Base-by-base conservation (phyloP, 768 basidiomycete genomes). In the Hygrocybe coccinea region DNA sequence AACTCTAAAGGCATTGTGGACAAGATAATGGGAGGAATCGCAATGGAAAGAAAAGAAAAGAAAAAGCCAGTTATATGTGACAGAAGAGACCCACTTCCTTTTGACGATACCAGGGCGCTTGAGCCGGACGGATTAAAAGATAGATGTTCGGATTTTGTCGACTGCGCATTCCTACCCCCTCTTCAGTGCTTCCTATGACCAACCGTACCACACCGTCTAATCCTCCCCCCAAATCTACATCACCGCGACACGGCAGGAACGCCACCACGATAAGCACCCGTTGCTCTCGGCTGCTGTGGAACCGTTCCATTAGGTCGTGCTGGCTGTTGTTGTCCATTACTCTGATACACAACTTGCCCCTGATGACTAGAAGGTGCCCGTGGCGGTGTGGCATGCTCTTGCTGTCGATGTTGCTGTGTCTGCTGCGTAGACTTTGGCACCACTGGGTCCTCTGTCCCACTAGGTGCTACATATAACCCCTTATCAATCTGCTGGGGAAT, bases 401-500 rank as follows among this genome's bases (percentile, higher is more conserved):
- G 69, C 36, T 66, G 69, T 39, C 65, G 65, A 34, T 62, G 64
- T 46, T 61, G 64, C 48, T 63, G 67, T 22, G 47, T 49, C 50
- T 57, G 56, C 51, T 65, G 62, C 47, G 55, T 59, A 56, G 69
- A 68, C 58, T 65, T 63, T 54, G 67, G 69, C 43, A 67, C 67
- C 49, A 68, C 60, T 56, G 76, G 74, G 55, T 78, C 79, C 47
- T 78, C 76, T 10, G 75, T 66, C 1, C 75, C 69, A 50, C 77
- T 74, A 1, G 94, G 95, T 8, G 94, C 88, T 54, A 99, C 95
- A 71, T 99, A 98, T 56, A 99, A 74, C 4, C 85, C 85, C 60
- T 88, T 86, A 69, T 98, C 97, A 65, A 99, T 97, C 24, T 67
- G 77, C 67, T 87, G 86, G 5, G 95, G 95, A 65, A 98, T 97